Evolutionary conservation across 441 rosid species (phyloP).

Genomic region (Populus tomentosa): DNA sequence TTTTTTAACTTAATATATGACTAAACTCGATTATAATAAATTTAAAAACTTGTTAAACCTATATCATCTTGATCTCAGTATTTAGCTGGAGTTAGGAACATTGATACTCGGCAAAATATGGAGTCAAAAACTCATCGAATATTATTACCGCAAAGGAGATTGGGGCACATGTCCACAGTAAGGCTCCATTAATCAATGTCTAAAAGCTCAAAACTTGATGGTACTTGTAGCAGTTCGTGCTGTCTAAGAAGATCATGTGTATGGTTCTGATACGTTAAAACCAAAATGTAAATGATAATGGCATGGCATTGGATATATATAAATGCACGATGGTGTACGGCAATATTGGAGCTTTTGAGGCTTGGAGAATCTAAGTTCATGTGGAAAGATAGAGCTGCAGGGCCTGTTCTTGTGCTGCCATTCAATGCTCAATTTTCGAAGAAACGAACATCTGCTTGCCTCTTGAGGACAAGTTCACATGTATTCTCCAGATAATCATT

Average conservation of each 20-base stretch:
- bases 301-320: neutral
- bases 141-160: neutral
- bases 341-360: conserved; percentile 1
- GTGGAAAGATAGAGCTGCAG: neutral
- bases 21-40: no score
- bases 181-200: conserved; percentile 24
- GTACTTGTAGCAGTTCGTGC: neutral
- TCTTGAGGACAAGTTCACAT: no score
- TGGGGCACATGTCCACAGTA: conserved; percentile 14
- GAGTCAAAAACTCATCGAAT: neutral
- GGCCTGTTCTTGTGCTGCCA: neutral
- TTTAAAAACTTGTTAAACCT: rapidly evolving
- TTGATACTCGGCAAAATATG: no score
- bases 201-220: neutral
- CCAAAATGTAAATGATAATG: neutral
- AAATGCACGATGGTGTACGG: conserved; percentile 1
- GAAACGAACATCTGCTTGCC: no score
- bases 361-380: conserved; percentile 2
- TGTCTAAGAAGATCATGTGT: neutral
- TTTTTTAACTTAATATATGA: no score
- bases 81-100: no score
- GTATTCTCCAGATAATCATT: no score
- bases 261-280: no score
- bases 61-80: no score
- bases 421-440: no score